A percentile compares a stretch with the other conserved stretches of the same genome.
Conservation (phyloP, 2,329 filamentous ascomycete genomes). For the Tympanopsis confertula region DNA sequence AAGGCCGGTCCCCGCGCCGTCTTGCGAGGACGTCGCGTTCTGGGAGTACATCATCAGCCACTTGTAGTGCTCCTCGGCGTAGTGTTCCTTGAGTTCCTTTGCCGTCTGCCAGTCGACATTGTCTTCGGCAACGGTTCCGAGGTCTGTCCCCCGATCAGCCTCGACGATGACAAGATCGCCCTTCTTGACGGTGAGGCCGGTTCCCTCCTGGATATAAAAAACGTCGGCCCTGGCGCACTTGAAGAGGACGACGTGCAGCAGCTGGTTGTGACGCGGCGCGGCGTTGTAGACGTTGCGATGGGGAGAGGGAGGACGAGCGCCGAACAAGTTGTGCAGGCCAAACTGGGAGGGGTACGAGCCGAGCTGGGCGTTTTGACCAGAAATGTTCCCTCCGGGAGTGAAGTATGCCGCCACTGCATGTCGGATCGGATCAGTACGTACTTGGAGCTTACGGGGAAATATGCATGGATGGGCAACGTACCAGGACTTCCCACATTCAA, state of each 20-base stretch:
- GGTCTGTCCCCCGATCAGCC: slow-evolving; percentile 87
- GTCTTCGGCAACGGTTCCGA: slow-evolving; percentile 81
- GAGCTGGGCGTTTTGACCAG: slow-evolving; percentile 19
- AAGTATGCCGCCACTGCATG: slow-evolving; percentile 21
- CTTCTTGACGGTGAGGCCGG: slow-evolving; percentile 76
- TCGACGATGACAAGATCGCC: slow-evolving; percentile 96
- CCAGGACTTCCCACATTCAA: slow-evolving; percentile 20
- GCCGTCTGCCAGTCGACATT: slow-evolving; percentile 81
- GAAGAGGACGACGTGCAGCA: slow-evolving; percentile 84
- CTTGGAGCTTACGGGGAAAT: slow-evolving; percentile 11
- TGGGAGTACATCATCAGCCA: slow-evolving; percentile 99
- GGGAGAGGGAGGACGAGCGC: slow-evolving; percentile 43
- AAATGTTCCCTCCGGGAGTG: slow-evolving; percentile 15
- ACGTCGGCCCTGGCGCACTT: slow-evolving; percentile 92
- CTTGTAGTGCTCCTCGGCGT: slow-evolving; percentile 89
- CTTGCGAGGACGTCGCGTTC: slow-evolving; percentile 52
- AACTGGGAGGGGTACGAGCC: slow-evolving; percentile 35
- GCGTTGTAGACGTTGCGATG: slow-evolving; percentile 47
- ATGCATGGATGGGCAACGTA: background rate
- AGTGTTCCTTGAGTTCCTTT: slow-evolving; percentile 80
- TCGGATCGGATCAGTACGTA: background rate
- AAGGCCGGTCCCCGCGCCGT: slow-evolving; percentile 48
- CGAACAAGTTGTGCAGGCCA: slow-evolving; percentile 26
- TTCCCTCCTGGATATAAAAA: slow-evolving; percentile 94
- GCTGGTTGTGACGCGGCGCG: slow-evolving; percentile 51